Evolutionary conservation across 768 basidiomycete genomes (phyloP).

Genomic region (Tylopilus sp.): DNA sequence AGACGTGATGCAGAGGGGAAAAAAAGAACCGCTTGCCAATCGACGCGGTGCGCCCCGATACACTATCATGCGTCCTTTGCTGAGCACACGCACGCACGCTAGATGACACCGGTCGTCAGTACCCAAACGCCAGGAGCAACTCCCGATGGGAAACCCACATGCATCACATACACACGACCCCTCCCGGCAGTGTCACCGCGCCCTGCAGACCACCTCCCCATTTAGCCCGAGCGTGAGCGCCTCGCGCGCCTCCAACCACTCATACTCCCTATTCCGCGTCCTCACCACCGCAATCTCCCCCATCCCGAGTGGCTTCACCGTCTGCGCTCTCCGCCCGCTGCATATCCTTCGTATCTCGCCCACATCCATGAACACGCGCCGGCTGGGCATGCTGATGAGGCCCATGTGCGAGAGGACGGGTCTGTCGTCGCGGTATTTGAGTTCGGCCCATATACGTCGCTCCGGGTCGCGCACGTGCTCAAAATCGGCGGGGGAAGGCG

Average conservation of each 20-base stretch:
- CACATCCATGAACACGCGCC: slow-evolving; percentile 70
- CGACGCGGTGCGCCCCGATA: too few species aligned
- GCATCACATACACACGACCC: too few species aligned
- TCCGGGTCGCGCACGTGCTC: slow-evolving; percentile 55
- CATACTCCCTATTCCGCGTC: slow-evolving; percentile 65
- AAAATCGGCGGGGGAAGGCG: slow-evolving; percentile 66
- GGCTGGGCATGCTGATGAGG: slow-evolving; percentile 81
- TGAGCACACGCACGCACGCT: not conserved
- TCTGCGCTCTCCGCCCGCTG: slow-evolving; percentile 77
- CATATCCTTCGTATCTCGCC: slow-evolving; percentile 76
- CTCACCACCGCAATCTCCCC: slow-evolving; percentile 90
- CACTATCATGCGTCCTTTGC: too few species aligned
- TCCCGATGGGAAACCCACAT: too few species aligned
- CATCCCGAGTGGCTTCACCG: slow-evolving; percentile 79
- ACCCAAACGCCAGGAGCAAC: not conserved
- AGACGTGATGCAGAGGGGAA: too few species aligned
- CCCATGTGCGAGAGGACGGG: slow-evolving; percentile 80
- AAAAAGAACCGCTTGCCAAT: too few species aligned
- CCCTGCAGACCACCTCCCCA: slow-evolving; percentile 88
- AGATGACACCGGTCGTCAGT: slow-evolving; percentile 6
- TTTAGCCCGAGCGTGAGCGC: slow-evolving; percentile 72
- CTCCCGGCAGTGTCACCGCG: slow-evolving; percentile 43
- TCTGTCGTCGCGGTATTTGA: slow-evolving; percentile 90
- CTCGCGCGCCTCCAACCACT: slow-evolving; percentile 92
- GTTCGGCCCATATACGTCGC: slow-evolving; percentile 85